Base-by-base conservation (phyloP, 306 rosid species). In the Sindora glabra region DNA sequence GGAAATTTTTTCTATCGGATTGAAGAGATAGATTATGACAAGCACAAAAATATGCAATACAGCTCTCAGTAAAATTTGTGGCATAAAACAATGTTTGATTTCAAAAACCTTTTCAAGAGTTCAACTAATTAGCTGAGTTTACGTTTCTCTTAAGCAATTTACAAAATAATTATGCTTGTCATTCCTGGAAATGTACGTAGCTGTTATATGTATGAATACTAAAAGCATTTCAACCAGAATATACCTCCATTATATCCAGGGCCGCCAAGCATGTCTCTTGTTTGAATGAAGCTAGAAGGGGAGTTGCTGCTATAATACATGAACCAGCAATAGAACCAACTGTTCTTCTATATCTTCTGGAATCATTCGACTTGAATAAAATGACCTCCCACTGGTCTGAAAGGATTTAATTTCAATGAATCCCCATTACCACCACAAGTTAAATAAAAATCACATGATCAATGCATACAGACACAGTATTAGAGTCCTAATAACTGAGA, bases 181-280 rank as follows among this genome's bases (percentile, higher is more conserved):
- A 55, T 23, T 22, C 19, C 9, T 36, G 7, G 2, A 18, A 25
- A 49, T 22, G 52, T 61, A 48, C 39, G 51, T 67, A 26, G 65
- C 34, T 58, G 49, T 39, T 19, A 67, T 16, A 50, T 5, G 19
- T 23, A 34, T 29, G 13, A 23, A 51, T 3, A 47, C 57, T 26
- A 58, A 62, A 67, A 73, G 64, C 15, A 36, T 60, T 50, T 61
- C 32, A 21, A 67, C 48, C 48, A 55, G 25, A 65, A 19, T 61
- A 47, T 85, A 92, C 98, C 96, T 92, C 95, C 48, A 88, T 67
- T 72, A 88, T 74, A 82, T 83, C 96, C 56, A 92, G 68, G 51
- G 98, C 84, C 19, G 74, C 76, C 78, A 92, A 74, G 74, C 90
- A 83, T 27, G 87, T 70, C 30, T 79, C 90, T 72, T 83, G 90